These are phyloP conservation scores for Cryphonectria parasitica DNA, from an alignment of 2,329 filamentous ascomycete genomes.

Conservation along the genomic window DNA sequence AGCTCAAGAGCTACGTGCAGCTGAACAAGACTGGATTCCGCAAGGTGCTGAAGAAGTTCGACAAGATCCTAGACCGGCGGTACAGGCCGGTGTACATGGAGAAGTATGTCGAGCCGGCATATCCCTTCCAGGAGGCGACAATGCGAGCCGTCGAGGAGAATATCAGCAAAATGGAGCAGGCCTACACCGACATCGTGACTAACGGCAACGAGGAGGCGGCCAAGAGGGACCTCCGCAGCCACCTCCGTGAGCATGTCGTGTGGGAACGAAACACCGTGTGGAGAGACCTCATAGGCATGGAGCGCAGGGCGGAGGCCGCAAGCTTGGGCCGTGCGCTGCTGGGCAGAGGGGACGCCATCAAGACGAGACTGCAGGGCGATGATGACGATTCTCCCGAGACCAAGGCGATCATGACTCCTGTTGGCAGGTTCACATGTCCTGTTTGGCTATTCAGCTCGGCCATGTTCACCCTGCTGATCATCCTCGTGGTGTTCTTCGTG, in stretches of 20 bases:
- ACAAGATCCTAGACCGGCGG: slow-evolving; percentile 88
- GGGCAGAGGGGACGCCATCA: slow-evolving; percentile 69
- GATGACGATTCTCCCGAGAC: slow-evolving; percentile 64
- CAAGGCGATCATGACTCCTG: slow-evolving; percentile 76
- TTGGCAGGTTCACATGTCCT: slow-evolving; percentile 77
- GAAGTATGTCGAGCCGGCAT: slow-evolving; percentile 73
- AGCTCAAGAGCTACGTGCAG: slow-evolving; percentile 93
- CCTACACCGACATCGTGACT: slow-evolving; percentile 82
- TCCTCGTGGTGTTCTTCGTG: slow-evolving; percentile 73
- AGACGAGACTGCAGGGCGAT: slow-evolving; percentile 81
- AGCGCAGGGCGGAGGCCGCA: slow-evolving; percentile 91
- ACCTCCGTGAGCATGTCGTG: slow-evolving; percentile 93
- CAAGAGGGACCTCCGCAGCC: slow-evolving; percentile 82
- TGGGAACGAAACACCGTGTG: slow-evolving; percentile 99
- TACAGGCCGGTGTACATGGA: slow-evolving; percentile 79
- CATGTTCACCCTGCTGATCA: slow-evolving; percentile 74
- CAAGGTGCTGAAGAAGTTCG: slow-evolving; percentile 97
- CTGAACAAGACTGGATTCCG: slow-evolving; percentile 95
- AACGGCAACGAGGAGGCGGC: slow-evolving; percentile 77
- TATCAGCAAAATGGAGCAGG: slow-evolving; percentile 74
- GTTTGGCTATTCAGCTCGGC: slow-evolving; percentile 83
- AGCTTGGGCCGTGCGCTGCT: slow-evolving; percentile 86
- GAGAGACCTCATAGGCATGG: slow-evolving; percentile 98
- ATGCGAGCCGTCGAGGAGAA: slow-evolving; percentile 71
- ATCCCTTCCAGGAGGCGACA: slow-evolving; percentile 78